Evolutionary conservation across 345 rosid genomes (phyloP), one percentile per base, ranked within the genome.

Genomic region (Euphorbia lathyris): DNA sequence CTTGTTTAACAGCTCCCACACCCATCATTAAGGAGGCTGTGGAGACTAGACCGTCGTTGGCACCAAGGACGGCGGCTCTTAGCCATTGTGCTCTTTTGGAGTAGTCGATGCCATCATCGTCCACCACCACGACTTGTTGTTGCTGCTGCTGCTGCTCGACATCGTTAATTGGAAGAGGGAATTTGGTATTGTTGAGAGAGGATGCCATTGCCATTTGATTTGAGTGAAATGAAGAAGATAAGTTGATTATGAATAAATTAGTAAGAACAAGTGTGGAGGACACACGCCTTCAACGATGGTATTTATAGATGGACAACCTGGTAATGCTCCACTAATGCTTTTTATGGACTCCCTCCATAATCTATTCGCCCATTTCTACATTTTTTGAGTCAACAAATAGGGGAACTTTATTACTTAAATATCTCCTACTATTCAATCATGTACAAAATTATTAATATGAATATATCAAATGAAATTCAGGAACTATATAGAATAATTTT

Each of bases 21-120:
- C 98, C 98, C 96, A 93, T 89, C 93, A 93, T 93, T 45, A 93
- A 63, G 0, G 98, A 85, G 0, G 98, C 90, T 0, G 97, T 90
- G 63, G 98, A 90, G 66, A 93, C 90, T 0, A 93, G 78, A 3
- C 98, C 98, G 6, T 93, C 98, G 67, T 91, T 93, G 58, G 98
- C 98, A 1, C 98, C 98, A 0, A 93, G 86, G 2, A 93, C 97
- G 0, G 98, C 98, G 0, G 98, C 98, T 3, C 98, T 81, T 56
- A 93, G 91, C 98, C 98, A 93, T 50, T 89, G 98, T 19, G 98
- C 79, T 8, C 98, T 79, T 76, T 91, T 91, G 1, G 94, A 82
- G 85, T 91, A 91, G 76, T 93, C 85, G 7, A 85, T 87, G 4
- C 80, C 71, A 16, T 67, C 65, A 19, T 51, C 19, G 0, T 40